Percentiles rank a stretch among this genome's conserved stretches.
Evolutionary conservation across 768 basidiomycete species (phyloP).

Genomic region (Tulasnella sp.): DNA sequence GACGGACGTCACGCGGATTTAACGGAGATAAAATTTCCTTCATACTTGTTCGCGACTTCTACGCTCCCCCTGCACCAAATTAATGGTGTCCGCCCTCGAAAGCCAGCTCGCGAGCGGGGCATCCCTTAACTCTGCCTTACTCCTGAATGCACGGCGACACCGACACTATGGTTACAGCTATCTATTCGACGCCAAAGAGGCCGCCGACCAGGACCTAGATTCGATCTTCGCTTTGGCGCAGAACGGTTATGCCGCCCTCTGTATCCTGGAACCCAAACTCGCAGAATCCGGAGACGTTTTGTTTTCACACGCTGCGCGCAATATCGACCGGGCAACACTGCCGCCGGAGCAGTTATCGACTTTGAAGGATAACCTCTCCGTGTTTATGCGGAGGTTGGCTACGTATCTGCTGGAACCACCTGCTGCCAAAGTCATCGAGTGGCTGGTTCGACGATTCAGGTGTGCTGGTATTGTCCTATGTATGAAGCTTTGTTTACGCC

Average conservation of each 20-base stretch:
- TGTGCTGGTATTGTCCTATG: slow-evolving; percentile 26
- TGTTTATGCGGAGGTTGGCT: slow-evolving; percentile 58
- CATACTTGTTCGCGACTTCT: background rate
- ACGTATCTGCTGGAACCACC: slow-evolving; percentile 72
- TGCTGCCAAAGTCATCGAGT: slow-evolving; percentile 76
- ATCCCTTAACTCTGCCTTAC: slow-evolving; percentile 64
- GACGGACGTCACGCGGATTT: too few relatives aligned
- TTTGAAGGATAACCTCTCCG: slow-evolving; percentile 48
- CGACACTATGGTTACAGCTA: slow-evolving; percentile 54
- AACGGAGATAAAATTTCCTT: slow-evolving; percentile 1
- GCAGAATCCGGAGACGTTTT: slow-evolving; percentile 51
- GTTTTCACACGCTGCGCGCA: slow-evolving; percentile 69
- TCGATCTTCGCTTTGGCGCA: slow-evolving; percentile 67
- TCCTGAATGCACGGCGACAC: slow-evolving; percentile 47
- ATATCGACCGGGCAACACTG: slow-evolving; percentile 66
- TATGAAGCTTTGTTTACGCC: background rate
- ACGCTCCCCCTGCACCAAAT: background rate
- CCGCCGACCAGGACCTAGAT: slow-evolving; percentile 77
- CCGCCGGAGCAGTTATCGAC: slow-evolving; percentile 46
- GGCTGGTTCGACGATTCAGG: slow-evolving; percentile 92
- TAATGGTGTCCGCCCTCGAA: slow-evolving; percentile 50
- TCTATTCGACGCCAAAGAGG: slow-evolving; percentile 72
- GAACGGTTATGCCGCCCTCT: slow-evolving; percentile 65
- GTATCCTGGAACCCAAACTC: slow-evolving; percentile 46
- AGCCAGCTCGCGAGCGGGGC: slow-evolving; percentile 64